Evolutionary conservation across 2,329 filamentous ascomycete genomes (phyloP).

Genomic region (Zasmidium citrigriseum): DNA sequence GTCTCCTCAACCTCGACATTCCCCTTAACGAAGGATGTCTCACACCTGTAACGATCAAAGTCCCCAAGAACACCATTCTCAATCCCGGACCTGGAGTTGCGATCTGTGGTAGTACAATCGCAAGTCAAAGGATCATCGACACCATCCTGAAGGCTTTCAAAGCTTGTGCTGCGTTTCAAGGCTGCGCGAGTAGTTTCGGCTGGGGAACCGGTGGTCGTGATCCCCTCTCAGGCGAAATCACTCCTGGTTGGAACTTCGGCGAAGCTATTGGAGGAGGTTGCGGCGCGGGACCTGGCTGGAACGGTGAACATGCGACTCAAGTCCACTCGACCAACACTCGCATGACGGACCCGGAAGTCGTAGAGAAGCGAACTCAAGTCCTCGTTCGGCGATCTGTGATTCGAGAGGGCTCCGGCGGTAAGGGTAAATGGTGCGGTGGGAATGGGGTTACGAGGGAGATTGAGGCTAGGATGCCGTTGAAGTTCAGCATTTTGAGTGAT

Average conservation of each 20-base stretch:
- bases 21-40: conserved; percentile 53
- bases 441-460: conserved; percentile 35
- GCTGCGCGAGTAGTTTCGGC: conserved; percentile 32
- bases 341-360: conserved; percentile 39
- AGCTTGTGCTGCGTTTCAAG: conserved; percentile 34
- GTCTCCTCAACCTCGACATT: conserved; percentile 35
- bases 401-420: conserved; percentile 33
- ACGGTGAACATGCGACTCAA: conserved; percentile 37
- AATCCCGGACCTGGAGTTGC: conserved; percentile 31
- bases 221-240: conserved; percentile 15
- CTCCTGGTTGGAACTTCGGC: conserved; percentile 37
- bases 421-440: conserved; percentile 33
- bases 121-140: conserved; percentile 36
- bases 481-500: conserved; percentile 35
- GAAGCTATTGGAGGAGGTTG: conserved; percentile 41
- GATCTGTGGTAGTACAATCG: conserved; percentile 35
- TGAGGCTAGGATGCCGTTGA: conserved; percentile 32
- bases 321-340: conserved; percentile 41
- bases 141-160: conserved; percentile 36
- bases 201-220: conserved; percentile 32
- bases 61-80: conserved; percentile 33
- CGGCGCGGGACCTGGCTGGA: conserved; percentile 37
- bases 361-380: conserved; percentile 39
- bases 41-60: conserved; percentile 27
- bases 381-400: conserved; percentile 37